A percentile compares a stretch with the other conserved stretches of the same genome.
These are phyloP conservation scores for Blastocladiella emersonii DNA, from an alignment of 371 early-diverging fungal genomes.

Conservation along the genomic window DNA sequence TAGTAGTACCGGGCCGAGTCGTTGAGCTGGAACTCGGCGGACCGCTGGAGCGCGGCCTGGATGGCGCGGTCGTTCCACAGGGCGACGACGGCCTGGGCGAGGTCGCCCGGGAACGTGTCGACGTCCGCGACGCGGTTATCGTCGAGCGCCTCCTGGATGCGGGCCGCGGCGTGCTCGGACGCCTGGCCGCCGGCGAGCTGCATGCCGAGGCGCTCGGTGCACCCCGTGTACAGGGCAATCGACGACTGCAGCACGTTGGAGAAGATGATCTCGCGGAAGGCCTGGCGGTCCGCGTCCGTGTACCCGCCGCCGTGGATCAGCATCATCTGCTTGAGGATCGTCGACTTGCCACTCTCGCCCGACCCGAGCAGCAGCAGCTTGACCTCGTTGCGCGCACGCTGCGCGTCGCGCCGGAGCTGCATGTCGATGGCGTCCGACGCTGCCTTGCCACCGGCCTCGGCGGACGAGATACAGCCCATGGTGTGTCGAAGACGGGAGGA, in stretches of 20 bases:
- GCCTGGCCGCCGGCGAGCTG: not conserved
- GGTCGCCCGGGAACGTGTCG: not conserved
- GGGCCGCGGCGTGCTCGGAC: not conserved
- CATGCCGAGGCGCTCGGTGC: not conserved
- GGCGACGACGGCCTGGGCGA: not conserved
- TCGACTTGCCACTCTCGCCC: conserved; percentile 5
- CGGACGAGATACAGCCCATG: conserved; percentile 55
- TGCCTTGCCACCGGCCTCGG: conserved; percentile 64
- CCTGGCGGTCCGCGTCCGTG: not conserved
- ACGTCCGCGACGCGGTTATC: not conserved
- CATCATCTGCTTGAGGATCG: conserved; percentile 1
- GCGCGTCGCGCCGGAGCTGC: conserved; percentile 65
- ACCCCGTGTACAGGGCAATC: not conserved
- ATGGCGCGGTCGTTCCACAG: not conserved
- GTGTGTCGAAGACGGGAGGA: too few relatives aligned
- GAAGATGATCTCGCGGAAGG: not conserved
- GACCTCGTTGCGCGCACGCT: conserved; percentile 69
- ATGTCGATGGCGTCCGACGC: conserved; percentile 80
- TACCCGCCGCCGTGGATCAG: conserved; percentile 1
- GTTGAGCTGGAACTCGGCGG: conserved; percentile 1
- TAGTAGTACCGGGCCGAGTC: conserved; percentile 39
- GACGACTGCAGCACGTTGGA: not conserved
- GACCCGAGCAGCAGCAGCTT: conserved; percentile 46
- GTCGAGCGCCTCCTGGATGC: too few relatives aligned
- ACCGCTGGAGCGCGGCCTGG: not conserved